Evolutionary conservation across 2,329 filamentous ascomycete species (phyloP).

Genomic region (Zelopaecilomyces penicillatus): DNA sequence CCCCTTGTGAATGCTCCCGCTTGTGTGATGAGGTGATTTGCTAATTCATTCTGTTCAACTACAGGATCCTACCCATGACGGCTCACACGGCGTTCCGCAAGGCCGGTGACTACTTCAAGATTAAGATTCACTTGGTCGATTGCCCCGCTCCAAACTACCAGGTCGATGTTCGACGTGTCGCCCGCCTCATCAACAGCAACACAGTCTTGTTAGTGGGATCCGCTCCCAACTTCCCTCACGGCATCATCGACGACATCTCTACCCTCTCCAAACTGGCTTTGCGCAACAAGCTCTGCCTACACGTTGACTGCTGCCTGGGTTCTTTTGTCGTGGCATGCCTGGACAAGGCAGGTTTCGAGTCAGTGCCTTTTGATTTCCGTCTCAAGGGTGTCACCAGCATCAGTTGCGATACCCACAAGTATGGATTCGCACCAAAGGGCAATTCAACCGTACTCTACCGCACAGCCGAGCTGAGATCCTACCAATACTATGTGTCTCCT

Average conservation of each 20-base stretch:
- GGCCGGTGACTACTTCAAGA: slow-evolving; percentile 90
- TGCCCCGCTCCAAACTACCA: slow-evolving; percentile 82
- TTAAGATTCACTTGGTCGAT: slow-evolving; percentile 81
- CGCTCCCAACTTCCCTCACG: slow-evolving; percentile 95
- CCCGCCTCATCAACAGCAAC: slow-evolving; percentile 85
- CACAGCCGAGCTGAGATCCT: slow-evolving; percentile 64
- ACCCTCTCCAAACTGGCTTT: slow-evolving; percentile 75
- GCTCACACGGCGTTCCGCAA: slow-evolving; percentile 96
- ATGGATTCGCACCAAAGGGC: slow-evolving; percentile 96
- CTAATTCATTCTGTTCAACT: no score
- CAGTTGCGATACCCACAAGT: slow-evolving; percentile 96
- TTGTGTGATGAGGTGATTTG: no score
- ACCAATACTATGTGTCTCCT: slow-evolving; percentile 94
- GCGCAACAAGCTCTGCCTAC: slow-evolving; percentile 73
- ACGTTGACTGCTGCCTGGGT: slow-evolving; percentile 95
- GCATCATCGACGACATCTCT: slow-evolving; percentile 92
- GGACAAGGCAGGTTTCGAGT: slow-evolving; percentile 85
- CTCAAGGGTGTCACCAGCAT: slow-evolving; percentile 92
- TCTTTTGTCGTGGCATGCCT: slow-evolving; percentile 93
- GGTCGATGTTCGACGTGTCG: slow-evolving; percentile 69
- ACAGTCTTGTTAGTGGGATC: slow-evolving; percentile 89
- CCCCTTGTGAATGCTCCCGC: neutral
- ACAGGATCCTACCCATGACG: slow-evolving; percentile 84
- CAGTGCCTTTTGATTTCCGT: slow-evolving; percentile 84
- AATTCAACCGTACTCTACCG: slow-evolving; percentile 93